Conservation (phyloP, 2,329 filamentous ascomycete species). For the Claviceps sp. region DNA sequence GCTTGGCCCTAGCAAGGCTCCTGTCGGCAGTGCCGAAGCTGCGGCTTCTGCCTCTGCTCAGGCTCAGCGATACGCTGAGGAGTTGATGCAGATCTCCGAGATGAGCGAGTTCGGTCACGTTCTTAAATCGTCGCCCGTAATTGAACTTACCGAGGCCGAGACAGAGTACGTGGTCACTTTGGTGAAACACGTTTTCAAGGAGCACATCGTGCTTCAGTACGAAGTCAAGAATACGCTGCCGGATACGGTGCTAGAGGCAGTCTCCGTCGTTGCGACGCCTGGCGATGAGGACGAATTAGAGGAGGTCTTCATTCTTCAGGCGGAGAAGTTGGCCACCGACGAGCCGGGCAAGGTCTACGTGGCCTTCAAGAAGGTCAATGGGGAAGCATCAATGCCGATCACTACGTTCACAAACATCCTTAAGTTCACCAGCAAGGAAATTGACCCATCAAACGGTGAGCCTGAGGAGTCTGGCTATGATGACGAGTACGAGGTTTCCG, state of each 20-base stretch:
- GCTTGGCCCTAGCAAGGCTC: slow-evolving; percentile 59
- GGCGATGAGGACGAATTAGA: slow-evolving; percentile 71
- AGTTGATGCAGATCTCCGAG: slow-evolving; percentile 79
- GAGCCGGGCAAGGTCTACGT: slow-evolving; percentile 91
- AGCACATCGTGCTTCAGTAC: slow-evolving; percentile 90
- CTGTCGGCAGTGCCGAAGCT: slow-evolving; percentile 56
- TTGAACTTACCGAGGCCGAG: slow-evolving; percentile 91
- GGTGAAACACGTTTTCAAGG: slow-evolving; percentile 96
- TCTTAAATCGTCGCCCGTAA: slow-evolving; percentile 75
- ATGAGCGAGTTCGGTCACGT: slow-evolving; percentile 79
- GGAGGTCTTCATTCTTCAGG: slow-evolving; percentile 89
- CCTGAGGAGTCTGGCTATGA: slow-evolving; percentile 89
- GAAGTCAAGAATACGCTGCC: slow-evolving; percentile 95
- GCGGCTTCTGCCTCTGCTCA: slow-evolving; percentile 64
- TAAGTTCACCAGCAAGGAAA: slow-evolving; percentile 96
- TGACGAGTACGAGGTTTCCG: slow-evolving; percentile 93
- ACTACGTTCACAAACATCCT: slow-evolving; percentile 82
- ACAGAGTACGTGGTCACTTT: slow-evolving; percentile 92
- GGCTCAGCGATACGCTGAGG: slow-evolving; percentile 78
- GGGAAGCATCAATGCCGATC: slow-evolving; percentile 62
- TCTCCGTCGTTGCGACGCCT: slow-evolving; percentile 69
- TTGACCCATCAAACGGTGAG: slow-evolving; percentile 86
- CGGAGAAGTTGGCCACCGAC: slow-evolving; percentile 67
- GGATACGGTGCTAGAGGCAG: slow-evolving; percentile 80
- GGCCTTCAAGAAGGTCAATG: slow-evolving; percentile 73